A percentile compares a stretch with the other conserved stretches of the same genome.
Evolutionary conservation across 2,329 filamentous ascomycete species (phyloP).

Genomic region (Onygenales sp.): DNA sequence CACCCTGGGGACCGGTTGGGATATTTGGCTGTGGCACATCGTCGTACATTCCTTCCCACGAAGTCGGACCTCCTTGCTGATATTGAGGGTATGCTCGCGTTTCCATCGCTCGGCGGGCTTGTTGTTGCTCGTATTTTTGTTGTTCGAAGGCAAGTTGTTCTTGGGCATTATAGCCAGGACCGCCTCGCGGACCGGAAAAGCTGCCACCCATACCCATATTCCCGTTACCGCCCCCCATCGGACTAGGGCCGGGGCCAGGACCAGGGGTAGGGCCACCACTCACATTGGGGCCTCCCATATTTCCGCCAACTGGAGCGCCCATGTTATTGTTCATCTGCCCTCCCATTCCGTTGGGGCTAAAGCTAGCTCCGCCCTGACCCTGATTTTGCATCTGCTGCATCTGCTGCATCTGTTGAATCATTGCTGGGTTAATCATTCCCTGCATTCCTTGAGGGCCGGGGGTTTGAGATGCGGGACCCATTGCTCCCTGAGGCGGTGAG

Average conservation of each 20-base stretch:
- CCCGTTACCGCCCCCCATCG: conserved; percentile 10
- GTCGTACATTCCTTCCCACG: conserved; percentile 98
- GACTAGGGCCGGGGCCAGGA: neutral
- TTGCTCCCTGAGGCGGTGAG: conserved; percentile 22
- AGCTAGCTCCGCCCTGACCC: conserved; percentile 30
- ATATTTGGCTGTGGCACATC: conserved; percentile 78
- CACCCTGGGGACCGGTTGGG: conserved; percentile 41
- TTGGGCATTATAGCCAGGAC: conserved; percentile 54
- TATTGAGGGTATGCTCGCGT: conserved; percentile 33
- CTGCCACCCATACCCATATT: conserved; percentile 36
- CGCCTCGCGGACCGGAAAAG: conserved; percentile 35
- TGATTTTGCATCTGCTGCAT: conserved; percentile 58
- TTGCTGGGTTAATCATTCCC: conserved; percentile 58
- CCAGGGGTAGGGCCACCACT: conserved; percentile 1
- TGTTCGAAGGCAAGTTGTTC: conserved; percentile 69
- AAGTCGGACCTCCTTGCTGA: conserved; percentile 59
- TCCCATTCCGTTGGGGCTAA: conserved; percentile 34
- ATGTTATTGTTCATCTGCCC: conserved; percentile 22
- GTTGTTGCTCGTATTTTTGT: conserved; percentile 66
- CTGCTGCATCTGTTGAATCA: conserved; percentile 68
- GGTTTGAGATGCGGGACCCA: conserved; percentile 28
- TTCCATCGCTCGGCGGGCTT: conserved; percentile 44
- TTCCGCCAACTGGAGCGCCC: conserved; percentile 24
- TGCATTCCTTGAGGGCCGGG: conserved; percentile 47
- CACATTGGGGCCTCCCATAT: conserved; percentile 30